These are phyloP conservation scores for Coniferiporia sulphurascens DNA, from an alignment of 1,284 basidiomycete genomes.

Conservation along the genomic window DNA sequence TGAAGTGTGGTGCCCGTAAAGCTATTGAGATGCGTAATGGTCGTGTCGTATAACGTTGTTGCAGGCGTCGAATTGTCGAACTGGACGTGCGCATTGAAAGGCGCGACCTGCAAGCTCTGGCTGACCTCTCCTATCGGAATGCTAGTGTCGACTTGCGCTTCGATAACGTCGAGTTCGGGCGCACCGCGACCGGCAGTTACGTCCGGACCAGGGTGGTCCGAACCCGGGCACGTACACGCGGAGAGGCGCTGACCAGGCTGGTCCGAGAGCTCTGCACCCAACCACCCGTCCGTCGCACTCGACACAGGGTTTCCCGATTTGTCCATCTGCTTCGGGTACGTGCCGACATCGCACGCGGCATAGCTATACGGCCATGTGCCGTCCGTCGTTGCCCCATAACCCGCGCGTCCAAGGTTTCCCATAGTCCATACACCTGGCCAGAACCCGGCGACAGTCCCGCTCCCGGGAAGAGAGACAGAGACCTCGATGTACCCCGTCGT, in stretches of 20 bases:
- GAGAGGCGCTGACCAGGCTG: conserved; percentile 54
- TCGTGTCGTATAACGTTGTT: conserved; percentile 50
- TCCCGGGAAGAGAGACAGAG: conserved; percentile 77
- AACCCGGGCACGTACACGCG: conserved; percentile 50
- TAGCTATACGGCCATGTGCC: conserved; percentile 81
- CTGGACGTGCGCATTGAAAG: conserved; percentile 68
- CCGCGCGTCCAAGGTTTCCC: conserved; percentile 52
- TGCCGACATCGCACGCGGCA: conserved; percentile 78
- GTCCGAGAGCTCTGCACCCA: conserved; percentile 38
- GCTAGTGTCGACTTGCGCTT: conserved; percentile 45
- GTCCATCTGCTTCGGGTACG: conserved; percentile 72
- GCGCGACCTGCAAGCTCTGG: conserved; percentile 78
- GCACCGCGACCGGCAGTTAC: conserved; percentile 46
- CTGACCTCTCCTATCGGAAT: conserved; percentile 55
- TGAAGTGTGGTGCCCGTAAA: conserved; percentile 79
- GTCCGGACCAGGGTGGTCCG: conserved; percentile 61
- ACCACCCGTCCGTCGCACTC: too few species aligned
- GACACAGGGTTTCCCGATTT: conserved; percentile 46
- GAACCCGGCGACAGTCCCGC: conserved; percentile 59
- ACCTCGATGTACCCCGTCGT: conserved; percentile 89
- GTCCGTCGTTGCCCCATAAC: conserved; percentile 56
- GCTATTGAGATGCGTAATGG: conserved; percentile 53
- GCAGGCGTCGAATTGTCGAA: conserved; percentile 50
- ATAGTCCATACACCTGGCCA: conserved; percentile 56
- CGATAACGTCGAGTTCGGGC: conserved; percentile 67